These are phyloP conservation scores for Penicillium sp. DNA, from an alignment of 2,329 filamentous ascomycete species.

Conservation along the genomic window DNA sequence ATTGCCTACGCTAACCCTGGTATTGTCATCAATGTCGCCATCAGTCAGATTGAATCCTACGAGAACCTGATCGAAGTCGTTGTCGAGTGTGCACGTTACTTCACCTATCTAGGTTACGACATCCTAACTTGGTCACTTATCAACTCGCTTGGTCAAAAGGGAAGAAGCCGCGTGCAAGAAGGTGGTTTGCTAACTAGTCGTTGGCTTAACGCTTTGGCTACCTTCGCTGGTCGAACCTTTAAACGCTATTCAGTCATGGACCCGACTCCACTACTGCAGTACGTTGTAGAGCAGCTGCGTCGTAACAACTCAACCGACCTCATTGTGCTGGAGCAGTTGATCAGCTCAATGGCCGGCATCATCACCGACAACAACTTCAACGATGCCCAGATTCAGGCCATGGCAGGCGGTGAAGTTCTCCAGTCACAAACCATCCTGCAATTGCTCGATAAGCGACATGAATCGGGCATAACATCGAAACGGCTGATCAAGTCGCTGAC, in stretches of 20 bases:
- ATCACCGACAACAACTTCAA: constrained; percentile 83
- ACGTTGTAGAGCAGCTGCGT: constrained; percentile 79
- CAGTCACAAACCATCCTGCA: constrained; percentile 76
- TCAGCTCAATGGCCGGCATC: constrained; percentile 90
- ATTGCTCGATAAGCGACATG: constrained; percentile 77
- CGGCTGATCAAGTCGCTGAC: constrained; percentile 76
- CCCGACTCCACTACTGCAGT: constrained; percentile 79
- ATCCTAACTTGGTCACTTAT: constrained; percentile 90
- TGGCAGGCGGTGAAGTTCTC: constrained; percentile 80
- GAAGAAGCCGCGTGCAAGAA: constrained; percentile 58
- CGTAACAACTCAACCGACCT: constrained; percentile 84
- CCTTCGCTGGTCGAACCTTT: constrained; percentile 89
- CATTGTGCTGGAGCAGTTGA: constrained; percentile 85
- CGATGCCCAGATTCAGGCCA: constrained; percentile 78
- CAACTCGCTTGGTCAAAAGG: constrained; percentile 61
- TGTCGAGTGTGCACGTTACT: constrained; percentile 91
- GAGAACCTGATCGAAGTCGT: constrained; percentile 92
- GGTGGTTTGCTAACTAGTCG: constrained; percentile 76
- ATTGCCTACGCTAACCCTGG: constrained; percentile 89
- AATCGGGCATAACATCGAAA: constrained; percentile 69
- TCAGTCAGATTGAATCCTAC: constrained; percentile 90
- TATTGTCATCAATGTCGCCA: constrained; percentile 82
- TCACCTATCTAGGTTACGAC: constrained; percentile 88
- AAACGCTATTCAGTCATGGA: constrained; percentile 81
- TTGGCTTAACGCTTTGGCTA: constrained; percentile 86